Evolutionary conservation across 2,329 filamentous ascomycete genomes (phyloP).

Genomic region (Pseudogymnoascus sp.): DNA sequence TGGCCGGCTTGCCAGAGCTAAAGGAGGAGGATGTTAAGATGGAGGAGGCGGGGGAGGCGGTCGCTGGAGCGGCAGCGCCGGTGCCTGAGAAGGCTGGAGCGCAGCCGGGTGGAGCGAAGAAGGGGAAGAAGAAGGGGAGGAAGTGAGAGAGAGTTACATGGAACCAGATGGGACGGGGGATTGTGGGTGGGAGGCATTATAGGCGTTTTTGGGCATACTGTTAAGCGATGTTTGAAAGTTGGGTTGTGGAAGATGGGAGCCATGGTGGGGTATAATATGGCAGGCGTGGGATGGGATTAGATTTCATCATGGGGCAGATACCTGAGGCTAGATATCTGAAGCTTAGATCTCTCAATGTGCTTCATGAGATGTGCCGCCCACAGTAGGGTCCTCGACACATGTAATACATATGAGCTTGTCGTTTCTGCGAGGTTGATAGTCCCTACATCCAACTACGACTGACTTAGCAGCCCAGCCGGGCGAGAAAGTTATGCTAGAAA

Average conservation of each 20-base stretch:
- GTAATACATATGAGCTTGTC: no score
- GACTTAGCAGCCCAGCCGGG: no score
- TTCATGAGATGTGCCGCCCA: no score
- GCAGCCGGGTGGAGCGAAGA: constrained; percentile 40
- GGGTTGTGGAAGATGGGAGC: not conserved
- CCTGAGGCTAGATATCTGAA: not conserved
- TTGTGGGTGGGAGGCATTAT: not conserved
- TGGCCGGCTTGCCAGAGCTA: constrained; percentile 47
- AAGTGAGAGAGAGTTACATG: constrained; percentile 39
- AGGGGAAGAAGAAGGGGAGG: constrained; percentile 68
- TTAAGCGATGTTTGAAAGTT: constrained; percentile 1
- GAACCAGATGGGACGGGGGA: not conserved
- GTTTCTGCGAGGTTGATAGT: no score
- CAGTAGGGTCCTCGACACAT: no score
- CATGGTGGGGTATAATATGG: constrained; percentile 1
- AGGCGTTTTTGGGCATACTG: constrained; percentile 5
- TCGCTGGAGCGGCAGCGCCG: constrained; percentile 13
- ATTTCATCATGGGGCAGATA: not conserved
- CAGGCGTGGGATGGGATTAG: not conserved
- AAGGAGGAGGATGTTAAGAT: constrained; percentile 31
- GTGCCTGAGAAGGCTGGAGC: constrained; percentile 33
- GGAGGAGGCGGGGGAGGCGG: constrained; percentile 36
- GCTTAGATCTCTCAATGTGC: no score
- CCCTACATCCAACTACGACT: no score
- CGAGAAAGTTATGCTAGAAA: no score